Evolutionary conservation across 371 early-diverging fungal genomes (phyloP), one percentile per base, ranked within the genome.

Genomic region (Mucor circinelloides): DNA sequence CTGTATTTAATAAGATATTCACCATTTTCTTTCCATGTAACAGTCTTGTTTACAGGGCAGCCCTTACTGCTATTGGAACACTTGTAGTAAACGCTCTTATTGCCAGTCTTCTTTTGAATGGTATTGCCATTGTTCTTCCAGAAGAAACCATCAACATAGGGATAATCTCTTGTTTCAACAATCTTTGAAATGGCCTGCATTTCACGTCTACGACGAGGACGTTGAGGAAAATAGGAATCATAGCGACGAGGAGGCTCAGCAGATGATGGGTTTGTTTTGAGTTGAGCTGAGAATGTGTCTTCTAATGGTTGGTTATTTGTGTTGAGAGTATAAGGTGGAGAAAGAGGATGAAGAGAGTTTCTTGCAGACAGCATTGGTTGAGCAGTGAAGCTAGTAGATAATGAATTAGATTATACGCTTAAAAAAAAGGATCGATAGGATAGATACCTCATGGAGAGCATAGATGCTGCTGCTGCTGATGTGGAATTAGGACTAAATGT

Each of bases 1-100:
- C 89, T 75, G 68, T 87, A 87, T 63, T 89, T 89, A 64, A 88
- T 89, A 27, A 86, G 66, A 60, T 81, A 89, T 56, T 86, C 86
- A 15, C 85, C 86, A 58, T 81, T 83, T 46, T 86, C 88, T 64
- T 81, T 83, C 72, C 87, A 83, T 15, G 86, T 88, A 28, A 88
- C 88, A 2, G 89, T 89, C 67, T 89, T 89, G 69, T 89, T 89
- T 2, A 89, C 89, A 48, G 85, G 80, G 55, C 85, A 85, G 7
- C 84, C 84, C 79, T 78, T 81, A 42, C 71, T 72, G 34, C 81
- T 77, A 48, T 80, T 77, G 27, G 80, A 77, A 19, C 86, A 86
- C 65, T 86, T 86, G 61, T 82, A 86, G 55, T 86, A 85, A 21
- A 85, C 80, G 56, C 84, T 84, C 67, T 83, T 84, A 34, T 80